Evolutionary conservation across 805 yeast genomes (phyloP).

Genomic region (Lipomyces yamadae): DNA sequence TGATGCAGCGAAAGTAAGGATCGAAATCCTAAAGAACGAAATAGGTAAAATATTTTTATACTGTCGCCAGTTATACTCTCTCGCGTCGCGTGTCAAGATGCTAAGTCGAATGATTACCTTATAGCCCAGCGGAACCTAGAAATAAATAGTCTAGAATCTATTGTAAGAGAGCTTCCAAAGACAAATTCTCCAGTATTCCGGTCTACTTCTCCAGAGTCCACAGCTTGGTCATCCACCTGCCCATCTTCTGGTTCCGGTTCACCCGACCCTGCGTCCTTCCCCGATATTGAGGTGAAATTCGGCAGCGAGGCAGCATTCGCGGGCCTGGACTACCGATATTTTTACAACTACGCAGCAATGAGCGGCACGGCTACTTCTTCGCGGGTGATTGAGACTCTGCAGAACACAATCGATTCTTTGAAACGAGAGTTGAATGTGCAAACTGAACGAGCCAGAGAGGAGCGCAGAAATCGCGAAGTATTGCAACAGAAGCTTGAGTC

Average conservation of each 20-base stretch:
- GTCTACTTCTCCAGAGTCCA: conserved; percentile 3
- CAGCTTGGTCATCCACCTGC: not conserved
- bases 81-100: not conserved
- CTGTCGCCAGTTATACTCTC: not conserved
- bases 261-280: not conserved
- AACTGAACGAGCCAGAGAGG: conserved; percentile 51
- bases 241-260: conserved; percentile 6
- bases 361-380: conserved; percentile 11
- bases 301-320: not conserved
- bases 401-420: conserved; percentile 58
- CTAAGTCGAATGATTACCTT: not conserved
- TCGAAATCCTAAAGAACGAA: conserved; percentile 29
- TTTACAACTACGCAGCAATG: conserved; percentile 9
- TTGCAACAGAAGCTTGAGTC: conserved; percentile 57
- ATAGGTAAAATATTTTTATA: conserved; percentile 18
- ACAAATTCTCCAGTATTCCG: not conserved
- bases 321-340: not conserved
- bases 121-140: conserved; percentile 29
- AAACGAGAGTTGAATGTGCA: conserved; percentile 54
- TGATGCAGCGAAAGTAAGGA: conserved; percentile 17
- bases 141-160: conserved; percentile 30
- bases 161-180: conserved; percentile 28
- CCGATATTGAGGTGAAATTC: not conserved
- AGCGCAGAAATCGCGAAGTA: conserved; percentile 58
- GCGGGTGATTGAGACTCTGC: conserved; percentile 50